A percentile compares a stretch with the other conserved stretches of the same genome.
Conservation (phyloP, 1,139 yeast genomes). For the Candida dubliniensis region DNA sequence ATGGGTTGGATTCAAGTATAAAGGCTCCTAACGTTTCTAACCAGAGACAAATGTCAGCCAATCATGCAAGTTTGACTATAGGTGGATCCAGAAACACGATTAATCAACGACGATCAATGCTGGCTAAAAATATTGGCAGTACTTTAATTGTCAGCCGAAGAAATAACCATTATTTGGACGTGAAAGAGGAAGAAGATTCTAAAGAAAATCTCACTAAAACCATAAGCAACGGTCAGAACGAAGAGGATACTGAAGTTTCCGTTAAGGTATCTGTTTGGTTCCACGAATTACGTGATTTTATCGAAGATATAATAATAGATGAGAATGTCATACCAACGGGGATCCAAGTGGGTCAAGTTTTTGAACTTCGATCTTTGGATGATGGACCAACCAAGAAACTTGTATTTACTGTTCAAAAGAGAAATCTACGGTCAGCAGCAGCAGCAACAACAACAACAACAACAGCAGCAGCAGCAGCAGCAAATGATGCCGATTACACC, state of each 20-base stretch:
- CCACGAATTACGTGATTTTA: slow-evolving; percentile 65
- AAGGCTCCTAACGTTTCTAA: background rate
- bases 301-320: slow-evolving; percentile 65
- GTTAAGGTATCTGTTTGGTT: slow-evolving; percentile 62
- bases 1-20: background rate
- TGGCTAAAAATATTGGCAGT: slow-evolving; percentile 14
- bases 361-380: slow-evolving; percentile 46
- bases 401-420: slow-evolving; percentile 23
- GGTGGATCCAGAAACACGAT: slow-evolving; percentile 17
- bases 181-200: background rate
- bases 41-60: slow-evolving; percentile 21
- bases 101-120: slow-evolving; percentile 5
- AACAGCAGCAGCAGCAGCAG: too few species aligned
- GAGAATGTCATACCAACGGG: slow-evolving; percentile 57
- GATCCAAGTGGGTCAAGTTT: slow-evolving; percentile 65
- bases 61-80: slow-evolving; percentile 22
- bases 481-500: slow-evolving; percentile 5
- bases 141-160: slow-evolving; percentile 16
- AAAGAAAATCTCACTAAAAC: background rate
- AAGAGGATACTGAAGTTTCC: slow-evolving; percentile 22
- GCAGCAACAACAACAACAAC: too few species aligned
- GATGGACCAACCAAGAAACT: slow-evolving; percentile 16
- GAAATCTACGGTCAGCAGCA: slow-evolving; percentile 14
- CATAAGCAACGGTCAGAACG: slow-evolving; percentile 5
- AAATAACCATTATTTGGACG: slow-evolving; percentile 13